Evolutionary conservation across 495 filamentous ascomycete genomes (phyloP).

Genomic region (Annulohypoxylon stygium): DNA sequence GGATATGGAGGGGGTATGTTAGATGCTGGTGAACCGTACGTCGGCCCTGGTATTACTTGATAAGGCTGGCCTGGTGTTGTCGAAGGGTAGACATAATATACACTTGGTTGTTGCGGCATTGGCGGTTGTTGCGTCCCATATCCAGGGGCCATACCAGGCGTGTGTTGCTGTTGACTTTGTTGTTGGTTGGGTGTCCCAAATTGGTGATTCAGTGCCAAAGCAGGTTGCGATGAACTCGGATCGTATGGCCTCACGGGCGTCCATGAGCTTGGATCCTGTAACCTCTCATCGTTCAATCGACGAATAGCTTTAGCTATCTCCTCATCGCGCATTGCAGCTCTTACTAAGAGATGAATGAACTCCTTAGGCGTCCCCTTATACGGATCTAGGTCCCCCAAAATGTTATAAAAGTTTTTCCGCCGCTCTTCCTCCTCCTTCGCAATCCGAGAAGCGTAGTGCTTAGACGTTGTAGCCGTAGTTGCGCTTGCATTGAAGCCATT

Average conservation of each 20-base stretch:
- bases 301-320: conserved; percentile 7
- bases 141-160: background rate
- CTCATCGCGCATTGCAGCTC: conserved; percentile 4
- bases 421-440: background rate
- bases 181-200: background rate
- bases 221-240: background rate
- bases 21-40: background rate
- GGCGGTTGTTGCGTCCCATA: background rate
- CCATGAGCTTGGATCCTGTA: conserved; percentile 6
- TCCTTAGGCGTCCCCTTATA: conserved; percentile 9
- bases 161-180: background rate
- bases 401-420: background rate
- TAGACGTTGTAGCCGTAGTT: background rate
- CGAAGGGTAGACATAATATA: conserved; percentile 4
- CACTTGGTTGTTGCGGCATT: background rate
- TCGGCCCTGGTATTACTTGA: background rate
- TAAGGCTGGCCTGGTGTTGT: background rate
- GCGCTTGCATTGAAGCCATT: conserved; percentile 8
- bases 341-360: conserved; percentile 10
- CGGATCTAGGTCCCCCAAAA: background rate
- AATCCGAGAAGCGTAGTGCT: conserved; percentile 1
- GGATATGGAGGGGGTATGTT: conserved; percentile 9
- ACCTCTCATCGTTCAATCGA: background rate
- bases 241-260: background rate
- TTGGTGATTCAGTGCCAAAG: background rate